Evolutionary conservation across 305 asterid species (phyloP).

Genomic region (Rubia peregrina): DNA sequence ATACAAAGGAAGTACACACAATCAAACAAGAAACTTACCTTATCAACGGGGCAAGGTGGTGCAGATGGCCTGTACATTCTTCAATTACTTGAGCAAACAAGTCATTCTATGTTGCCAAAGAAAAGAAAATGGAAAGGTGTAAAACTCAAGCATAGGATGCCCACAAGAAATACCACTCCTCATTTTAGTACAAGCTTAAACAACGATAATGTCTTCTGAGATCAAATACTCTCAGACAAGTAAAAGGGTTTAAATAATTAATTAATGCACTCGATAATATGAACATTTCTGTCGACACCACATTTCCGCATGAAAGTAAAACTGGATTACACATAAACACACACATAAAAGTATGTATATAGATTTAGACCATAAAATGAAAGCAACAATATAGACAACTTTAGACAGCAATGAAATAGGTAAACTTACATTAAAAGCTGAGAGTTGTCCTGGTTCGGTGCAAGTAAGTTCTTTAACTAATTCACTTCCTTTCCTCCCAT

Average conservation of each 20-base stretch:
- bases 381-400: background rate
- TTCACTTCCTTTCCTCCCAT: conserved; percentile 61
- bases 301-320: background rate
- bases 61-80: conserved; percentile 70
- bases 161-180: background rate
- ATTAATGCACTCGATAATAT: background rate
- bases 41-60: conserved; percentile 57
- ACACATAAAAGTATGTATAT: too few species aligned
- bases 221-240: background rate
- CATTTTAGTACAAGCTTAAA: background rate
- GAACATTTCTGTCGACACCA: background rate
- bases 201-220: background rate
- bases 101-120: conserved; percentile 39
- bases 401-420: background rate
- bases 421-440: conserved; percentile 55
- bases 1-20: background rate
- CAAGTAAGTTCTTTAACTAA: conserved; percentile 64
- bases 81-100: conserved; percentile 69
- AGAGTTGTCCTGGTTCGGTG: conserved; percentile 67
- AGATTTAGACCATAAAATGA: background rate
- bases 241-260: background rate
- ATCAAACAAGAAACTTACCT: conserved; percentile 39
- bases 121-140: conserved; percentile 14
- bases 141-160: conserved; percentile 12
- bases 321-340: background rate